Evolutionary conservation across 768 basidiomycete genomes (phyloP).

Genomic region (Hericium erinaceus): DNA sequence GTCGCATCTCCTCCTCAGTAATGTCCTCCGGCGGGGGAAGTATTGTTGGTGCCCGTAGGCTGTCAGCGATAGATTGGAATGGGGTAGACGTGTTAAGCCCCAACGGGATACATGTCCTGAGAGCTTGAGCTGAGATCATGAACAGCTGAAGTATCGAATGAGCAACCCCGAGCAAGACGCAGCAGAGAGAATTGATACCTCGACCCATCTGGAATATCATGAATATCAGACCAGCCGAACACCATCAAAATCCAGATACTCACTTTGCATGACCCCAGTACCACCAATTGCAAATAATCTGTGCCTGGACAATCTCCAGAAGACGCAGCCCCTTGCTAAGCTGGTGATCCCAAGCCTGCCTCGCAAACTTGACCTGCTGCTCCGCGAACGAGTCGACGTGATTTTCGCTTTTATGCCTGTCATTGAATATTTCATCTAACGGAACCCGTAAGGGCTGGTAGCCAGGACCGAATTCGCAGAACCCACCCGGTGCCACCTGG

Average conservation of each 20-base stretch:
- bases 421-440: slow-evolving; percentile 17
- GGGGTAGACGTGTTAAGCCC: slow-evolving; percentile 62
- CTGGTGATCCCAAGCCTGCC: slow-evolving; percentile 6
- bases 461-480: neutral
- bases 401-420: slow-evolving; percentile 9
- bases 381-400: slow-evolving; percentile 15
- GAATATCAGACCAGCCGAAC: neutral
- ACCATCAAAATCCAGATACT: slow-evolving; percentile 11
- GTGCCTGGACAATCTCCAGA: slow-evolving; percentile 27
- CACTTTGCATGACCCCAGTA: slow-evolving; percentile 68
- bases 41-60: slow-evolving; percentile 47
- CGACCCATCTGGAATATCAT: slow-evolving; percentile 49
- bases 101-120: slow-evolving; percentile 54
- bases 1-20: slow-evolving; percentile 60
- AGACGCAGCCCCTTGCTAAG: slow-evolving; percentile 6
- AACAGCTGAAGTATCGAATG: slow-evolving; percentile 38
- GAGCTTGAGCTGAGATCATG: slow-evolving; percentile 42
- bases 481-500: slow-evolving; percentile 32
- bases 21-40: slow-evolving; percentile 49
- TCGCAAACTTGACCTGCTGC: slow-evolving; percentile 12
- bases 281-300: slow-evolving; percentile 59
- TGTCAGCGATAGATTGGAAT: slow-evolving; percentile 56
- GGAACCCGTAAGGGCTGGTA: neutral
- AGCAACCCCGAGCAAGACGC: neutral
- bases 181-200: slow-evolving; percentile 30